Conservation (phyloP, 345 rosid species). For the Leavenworthia alabamica region DNA sequence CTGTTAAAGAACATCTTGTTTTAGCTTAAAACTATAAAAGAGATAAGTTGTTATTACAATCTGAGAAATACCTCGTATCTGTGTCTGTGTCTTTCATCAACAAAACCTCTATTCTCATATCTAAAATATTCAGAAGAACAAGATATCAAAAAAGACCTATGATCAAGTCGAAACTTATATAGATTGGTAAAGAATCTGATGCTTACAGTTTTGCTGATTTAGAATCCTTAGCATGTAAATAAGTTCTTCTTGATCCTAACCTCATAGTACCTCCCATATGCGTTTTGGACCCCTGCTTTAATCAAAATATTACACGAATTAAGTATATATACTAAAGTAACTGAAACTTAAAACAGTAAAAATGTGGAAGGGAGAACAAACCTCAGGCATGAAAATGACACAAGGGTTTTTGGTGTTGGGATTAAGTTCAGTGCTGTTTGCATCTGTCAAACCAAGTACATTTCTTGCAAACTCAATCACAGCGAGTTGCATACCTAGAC, state of each 20-base stretch:
- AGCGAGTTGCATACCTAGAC: conserved; percentile 96
- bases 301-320: background rate
- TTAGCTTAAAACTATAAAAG: background rate
- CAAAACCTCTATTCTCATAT: conserved; percentile 57
- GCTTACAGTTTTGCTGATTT: conserved; percentile 34
- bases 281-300: conserved; percentile 31
- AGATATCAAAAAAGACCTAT: background rate
- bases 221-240: conserved; percentile 30
- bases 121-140: conserved; percentile 32
- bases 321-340: background rate
- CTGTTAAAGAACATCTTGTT: conserved; percentile 32
- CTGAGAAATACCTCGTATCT: conserved; percentile 67
- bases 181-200: background rate
- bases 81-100: conserved; percentile 95
- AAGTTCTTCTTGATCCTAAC: conserved; percentile 37
- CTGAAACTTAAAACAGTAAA: conserved; percentile 13
- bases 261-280: conserved; percentile 41
- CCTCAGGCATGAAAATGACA: conserved; percentile 98
- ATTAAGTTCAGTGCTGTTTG: conserved; percentile 93
- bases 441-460: conserved; percentile 67
- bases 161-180: background rate
- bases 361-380: conserved; percentile 14
- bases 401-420: conserved; percentile 64
- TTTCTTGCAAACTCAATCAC: conserved; percentile 83
- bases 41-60: background rate